Base-by-base conservation (phyloP, 2,329 filamentous ascomycete species). In the Dissoconium aciculare region DNA sequence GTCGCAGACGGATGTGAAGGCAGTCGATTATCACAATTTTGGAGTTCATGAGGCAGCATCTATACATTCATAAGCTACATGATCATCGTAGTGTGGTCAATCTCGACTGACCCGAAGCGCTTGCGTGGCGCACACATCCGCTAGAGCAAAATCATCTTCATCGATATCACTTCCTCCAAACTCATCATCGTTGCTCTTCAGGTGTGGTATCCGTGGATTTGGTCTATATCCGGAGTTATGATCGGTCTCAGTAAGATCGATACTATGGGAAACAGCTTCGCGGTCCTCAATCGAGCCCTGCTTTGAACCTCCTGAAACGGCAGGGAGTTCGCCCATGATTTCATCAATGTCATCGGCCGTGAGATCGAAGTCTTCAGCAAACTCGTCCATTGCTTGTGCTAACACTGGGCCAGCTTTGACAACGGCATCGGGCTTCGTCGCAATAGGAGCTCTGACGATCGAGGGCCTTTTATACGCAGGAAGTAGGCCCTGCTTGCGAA, bases 61-160 rank as follows among this genome's bases (percentile, higher is more conserved):
- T 23, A 43, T 36, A 44, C 32, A 29, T 31, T 30, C 31, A 52
- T 53, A 37, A 53, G 50, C 48, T 53, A 53, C 44, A 37, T 53
- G 49, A 33, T 38, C 37, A 30, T 32, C 31, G 40, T 24, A 39
- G 14, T 26, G 33, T 30, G 30, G 30, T 36, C 31, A 37, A 31
- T 39, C 32, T 30, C 43, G 43, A 48, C 52, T 54, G 45, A 59
- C 57, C 50, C 49, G 54, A 51, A 59, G 50, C 47, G 74, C 72
- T 58, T 89, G 76, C 28, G 78, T 82, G 27, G 78, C 78, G 47
- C 71, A 71, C 42, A 75, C 58, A 56, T 84, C 77, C 41, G 74
- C 74, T 37, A 77, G 74, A 47, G 62, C 62, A 49, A 67, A 63
- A 29, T 66, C 58, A 45, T 87, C 81, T 47, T 82, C 78, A 54